Conservation (phyloP, 148 eudicot species). For the Fagopyrum homotropicum region DNA sequence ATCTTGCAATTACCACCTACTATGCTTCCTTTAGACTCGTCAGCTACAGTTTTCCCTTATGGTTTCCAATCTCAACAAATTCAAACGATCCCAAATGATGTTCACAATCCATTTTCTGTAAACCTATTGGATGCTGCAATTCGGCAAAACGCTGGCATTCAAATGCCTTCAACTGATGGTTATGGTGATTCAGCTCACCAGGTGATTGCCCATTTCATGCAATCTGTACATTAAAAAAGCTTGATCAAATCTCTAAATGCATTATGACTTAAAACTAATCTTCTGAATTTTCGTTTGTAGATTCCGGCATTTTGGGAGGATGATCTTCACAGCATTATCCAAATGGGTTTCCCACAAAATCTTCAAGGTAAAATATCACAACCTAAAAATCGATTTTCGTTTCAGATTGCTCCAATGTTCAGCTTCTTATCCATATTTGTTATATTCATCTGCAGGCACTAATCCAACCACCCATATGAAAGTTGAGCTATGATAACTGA, state of each 20-base stretch:
- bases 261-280: not conserved
- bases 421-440: conserved; percentile 7
- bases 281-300: conserved; percentile 22
- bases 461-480: conserved; percentile 54
- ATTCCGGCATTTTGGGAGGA: conserved; percentile 56
- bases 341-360: conserved; percentile 50
- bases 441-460: conserved; percentile 37
- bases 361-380: conserved; percentile 35
- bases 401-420: not conserved
- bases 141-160: conserved; percentile 24
- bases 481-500: conserved; percentile 26
- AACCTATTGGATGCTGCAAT: conserved; percentile 20
- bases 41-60: conserved; percentile 13
- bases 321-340: conserved; percentile 80
- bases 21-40: conserved; percentile 41
- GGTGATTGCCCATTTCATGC: conserved; percentile 25
- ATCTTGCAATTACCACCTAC: conserved; percentile 38
- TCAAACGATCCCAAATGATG: conserved; percentile 18
- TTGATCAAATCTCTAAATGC: not conserved
- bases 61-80: conserved; percentile 23
- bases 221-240: not conserved
- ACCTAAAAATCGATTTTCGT: not conserved
- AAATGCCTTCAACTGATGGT: conserved; percentile 36
- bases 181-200: conserved; percentile 43
- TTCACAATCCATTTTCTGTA: conserved; percentile 25